Evolutionary conservation across 2,329 filamentous ascomycete species (phyloP), one percentile per base, ranked within the genome.

Genomic region (Sporothrix sp.): DNA sequence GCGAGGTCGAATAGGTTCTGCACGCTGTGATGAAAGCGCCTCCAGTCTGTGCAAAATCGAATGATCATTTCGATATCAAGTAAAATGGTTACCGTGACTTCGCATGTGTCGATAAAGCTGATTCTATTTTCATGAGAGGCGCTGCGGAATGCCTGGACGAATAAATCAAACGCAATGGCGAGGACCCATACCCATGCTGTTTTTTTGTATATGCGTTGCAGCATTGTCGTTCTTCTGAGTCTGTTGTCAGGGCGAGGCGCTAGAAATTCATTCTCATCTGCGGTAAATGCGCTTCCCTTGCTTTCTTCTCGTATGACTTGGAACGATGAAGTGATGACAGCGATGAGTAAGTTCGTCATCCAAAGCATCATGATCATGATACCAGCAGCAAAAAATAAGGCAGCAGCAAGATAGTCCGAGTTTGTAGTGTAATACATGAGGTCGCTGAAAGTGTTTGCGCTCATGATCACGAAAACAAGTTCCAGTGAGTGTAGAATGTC

Each of bases 251-350:
- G 63, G 53, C 53, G 62, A 33, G 59, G 60, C 46, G 64, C 61
- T 13, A 65, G 52, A 2, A 67, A 59, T 4, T 65, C 66, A 55
- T 77, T 76, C 35, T 87, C 77, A 52, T 88, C 79, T 11, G 81
- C 81, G 4, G 89, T 90, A 65, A 98, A 98, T 3, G 94, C 93
- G 69, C 90, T 96, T 28, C 85, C 82, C 66, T 85, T 90, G 68
- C 88, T 95, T 65, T 98, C 93, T 70, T 98, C 94, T 56, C 93
- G 81, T 59, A 98, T 98, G 57, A 98, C 87, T 64, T 98, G 93
- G 62, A 98, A 98, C 1, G 91, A 96, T 5, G 93, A 95, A 0
- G 93, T 98, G 63, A 98, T 98, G 60, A 98, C 93, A 3, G 93
- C 93, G 62, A 98, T 95, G 42, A 85, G 67, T 68, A 98, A 78